phyloP scores from a whole-genome alignment of 139 green algal species.

The Monoraphidium neglectum region DNA sequence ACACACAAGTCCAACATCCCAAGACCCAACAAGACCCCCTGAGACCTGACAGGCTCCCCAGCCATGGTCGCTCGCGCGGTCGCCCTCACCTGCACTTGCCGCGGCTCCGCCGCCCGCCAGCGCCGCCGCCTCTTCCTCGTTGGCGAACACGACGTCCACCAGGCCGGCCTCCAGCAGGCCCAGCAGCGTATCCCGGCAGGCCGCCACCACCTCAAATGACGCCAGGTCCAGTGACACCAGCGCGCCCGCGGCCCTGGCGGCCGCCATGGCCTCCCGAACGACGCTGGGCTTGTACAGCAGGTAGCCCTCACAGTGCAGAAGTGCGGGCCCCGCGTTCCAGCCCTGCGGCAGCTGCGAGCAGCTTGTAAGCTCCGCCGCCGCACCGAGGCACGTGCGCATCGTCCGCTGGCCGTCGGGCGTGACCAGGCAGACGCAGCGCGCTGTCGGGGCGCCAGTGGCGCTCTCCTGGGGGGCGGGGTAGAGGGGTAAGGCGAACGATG shows the following conservation, averaged over 20 bases:
- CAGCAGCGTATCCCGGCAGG: slow-evolving; percentile 46
- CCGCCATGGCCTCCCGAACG: slow-evolving; percentile 26
- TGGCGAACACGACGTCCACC: slow-evolving; percentile 86
- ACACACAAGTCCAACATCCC: neutral
- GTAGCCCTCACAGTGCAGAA: slow-evolving; percentile 87
- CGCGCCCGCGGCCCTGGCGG: slow-evolving; percentile 41
- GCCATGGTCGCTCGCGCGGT: slow-evolving; percentile 6
- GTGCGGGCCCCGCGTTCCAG: slow-evolving; percentile 28
- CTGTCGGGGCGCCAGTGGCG: slow-evolving; percentile 41
- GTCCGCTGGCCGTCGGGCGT: slow-evolving; percentile 88
- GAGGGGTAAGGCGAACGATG: too few species aligned
- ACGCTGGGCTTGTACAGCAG: slow-evolving; percentile 64
- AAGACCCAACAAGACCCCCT: neutral
- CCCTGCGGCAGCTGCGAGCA: slow-evolving; percentile 37
- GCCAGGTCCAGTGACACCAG: slow-evolving; percentile 81
- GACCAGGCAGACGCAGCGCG: slow-evolving; percentile 73
- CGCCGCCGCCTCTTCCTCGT: slow-evolving; percentile 78
- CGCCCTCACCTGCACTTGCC: neutral
- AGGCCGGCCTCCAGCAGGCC: slow-evolving; percentile 54
- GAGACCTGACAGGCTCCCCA: neutral
- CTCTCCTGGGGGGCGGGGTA: neutral
- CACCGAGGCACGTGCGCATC: slow-evolving; percentile 88
- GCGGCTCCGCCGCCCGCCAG: slow-evolving; percentile 38
- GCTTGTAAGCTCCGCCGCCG: slow-evolving; percentile 58
- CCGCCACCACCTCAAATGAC: slow-evolving; percentile 75